Evolutionary conservation across 345 rosid genomes (phyloP).

Genomic region (Populus alba): DNA sequence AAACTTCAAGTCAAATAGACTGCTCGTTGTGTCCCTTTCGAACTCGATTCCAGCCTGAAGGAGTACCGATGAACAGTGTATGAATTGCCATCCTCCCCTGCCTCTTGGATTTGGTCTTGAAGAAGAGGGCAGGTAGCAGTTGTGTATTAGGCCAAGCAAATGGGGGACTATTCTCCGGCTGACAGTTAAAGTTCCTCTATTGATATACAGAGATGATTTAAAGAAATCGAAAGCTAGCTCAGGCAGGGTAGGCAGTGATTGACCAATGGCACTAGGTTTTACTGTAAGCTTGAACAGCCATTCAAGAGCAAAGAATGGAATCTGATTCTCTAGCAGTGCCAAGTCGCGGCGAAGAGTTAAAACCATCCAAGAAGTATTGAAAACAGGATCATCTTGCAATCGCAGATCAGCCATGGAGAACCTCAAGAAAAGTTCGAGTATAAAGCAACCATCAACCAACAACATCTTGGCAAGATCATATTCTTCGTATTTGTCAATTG

Average conservation of each 20-base stretch:
- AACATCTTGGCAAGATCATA: not conserved
- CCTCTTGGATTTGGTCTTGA: not conserved
- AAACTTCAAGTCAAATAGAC: constrained; percentile 29
- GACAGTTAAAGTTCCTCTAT: not conserved
- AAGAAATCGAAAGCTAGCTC: constrained; percentile 10
- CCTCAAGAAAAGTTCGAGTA: constrained; percentile 24
- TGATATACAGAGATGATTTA: not conserved
- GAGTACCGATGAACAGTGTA: constrained; percentile 33
- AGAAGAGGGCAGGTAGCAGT: constrained; percentile 8
- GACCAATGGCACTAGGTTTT: not conserved
- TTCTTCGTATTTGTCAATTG: not conserved
- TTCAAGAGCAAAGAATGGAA: constrained; percentile 22
- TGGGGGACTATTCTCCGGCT: not conserved
- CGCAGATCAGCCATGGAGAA: constrained; percentile 11
- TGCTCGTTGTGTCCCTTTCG: constrained; percentile 4
- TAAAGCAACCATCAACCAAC: constrained; percentile 13
- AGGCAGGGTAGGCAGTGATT: not conserved
- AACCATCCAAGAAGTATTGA: constrained; percentile 32
- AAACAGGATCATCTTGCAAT: constrained; percentile 26
- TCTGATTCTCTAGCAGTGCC: constrained; percentile 28
- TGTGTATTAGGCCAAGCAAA: constrained; percentile 14
- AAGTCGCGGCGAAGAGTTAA: constrained; percentile 16
- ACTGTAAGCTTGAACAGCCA: constrained; percentile 13
- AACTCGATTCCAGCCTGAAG: constrained; percentile 38
- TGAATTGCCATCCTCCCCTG: constrained; percentile 7